Evolutionary conservation across 768 basidiomycete species (phyloP).

Genomic region (Daedaleopsis nitida): DNA sequence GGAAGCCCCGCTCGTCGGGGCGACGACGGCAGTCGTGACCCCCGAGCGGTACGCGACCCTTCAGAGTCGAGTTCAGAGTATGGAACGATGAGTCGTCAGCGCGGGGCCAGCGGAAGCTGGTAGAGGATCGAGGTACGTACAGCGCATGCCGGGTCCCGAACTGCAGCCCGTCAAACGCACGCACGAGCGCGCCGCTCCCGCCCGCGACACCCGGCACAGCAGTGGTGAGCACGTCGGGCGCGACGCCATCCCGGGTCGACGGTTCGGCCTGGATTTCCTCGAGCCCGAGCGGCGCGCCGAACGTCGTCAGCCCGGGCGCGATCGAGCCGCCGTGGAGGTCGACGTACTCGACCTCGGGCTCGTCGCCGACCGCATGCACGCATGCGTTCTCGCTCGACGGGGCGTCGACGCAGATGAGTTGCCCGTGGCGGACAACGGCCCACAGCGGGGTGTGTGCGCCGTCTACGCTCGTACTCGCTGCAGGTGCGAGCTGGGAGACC

Average conservation of each 20-base stretch:
- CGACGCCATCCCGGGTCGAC: constrained; percentile 55
- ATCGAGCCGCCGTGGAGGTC: constrained; percentile 70
- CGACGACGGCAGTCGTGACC: constrained; percentile 67
- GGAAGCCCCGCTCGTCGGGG: constrained; percentile 59
- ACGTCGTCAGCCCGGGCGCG: constrained; percentile 54
- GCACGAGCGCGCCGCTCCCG: constrained; percentile 43
- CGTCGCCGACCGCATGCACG: background rate
- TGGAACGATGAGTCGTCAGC: constrained; percentile 31
- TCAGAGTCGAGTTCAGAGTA: background rate
- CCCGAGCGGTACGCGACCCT: constrained; percentile 77
- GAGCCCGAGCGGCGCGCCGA: constrained; percentile 63
- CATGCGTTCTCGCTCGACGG: constrained; percentile 24
- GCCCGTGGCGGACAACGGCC: constrained; percentile 55
- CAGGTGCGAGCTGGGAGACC: constrained; percentile 21
- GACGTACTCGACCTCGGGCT: constrained; percentile 37
- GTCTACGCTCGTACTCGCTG: constrained; percentile 28
- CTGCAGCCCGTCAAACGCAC: constrained; percentile 73
- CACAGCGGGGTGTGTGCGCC: constrained; percentile 28
- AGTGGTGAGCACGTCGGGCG: constrained; percentile 46
- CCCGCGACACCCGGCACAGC: constrained; percentile 38
- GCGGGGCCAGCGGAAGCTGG: constrained; percentile 42
- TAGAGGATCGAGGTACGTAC: constrained; percentile 38
- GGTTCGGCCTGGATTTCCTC: constrained; percentile 67
- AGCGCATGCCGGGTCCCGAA: constrained; percentile 62
- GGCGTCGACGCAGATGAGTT: constrained; percentile 53